phyloP scores from a whole-genome alignment of 2,329 filamentous ascomycete genomes.

The Alternaria hordeiaustralica region DNA sequence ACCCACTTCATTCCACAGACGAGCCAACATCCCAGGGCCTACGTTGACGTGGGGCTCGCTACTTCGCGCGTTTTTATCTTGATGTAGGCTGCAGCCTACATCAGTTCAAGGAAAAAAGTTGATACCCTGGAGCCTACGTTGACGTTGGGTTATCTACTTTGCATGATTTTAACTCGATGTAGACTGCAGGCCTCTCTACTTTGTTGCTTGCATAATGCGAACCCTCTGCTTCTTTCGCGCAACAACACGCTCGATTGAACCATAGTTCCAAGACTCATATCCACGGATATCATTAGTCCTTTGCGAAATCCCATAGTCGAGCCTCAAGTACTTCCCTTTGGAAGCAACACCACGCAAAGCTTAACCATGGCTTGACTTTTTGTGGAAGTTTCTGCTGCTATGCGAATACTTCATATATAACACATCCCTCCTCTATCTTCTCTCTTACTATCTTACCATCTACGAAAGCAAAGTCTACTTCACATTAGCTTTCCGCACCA shows the following conservation, averaged over 20 bases:
- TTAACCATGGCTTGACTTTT: not conserved
- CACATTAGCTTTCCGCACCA: not conserved
- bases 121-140: not conserved
- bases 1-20: not conserved
- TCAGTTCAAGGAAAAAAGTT: not conserved
- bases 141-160: not conserved
- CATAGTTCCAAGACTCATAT: not conserved
- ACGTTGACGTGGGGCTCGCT: not conserved
- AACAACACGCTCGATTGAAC: not conserved
- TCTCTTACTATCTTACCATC: not conserved
- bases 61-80: not conserved
- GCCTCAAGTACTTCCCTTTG: not conserved
- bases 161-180: not conserved
- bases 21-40: not conserved
- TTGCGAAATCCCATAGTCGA: not conserved
- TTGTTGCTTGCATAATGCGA: not conserved
- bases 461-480: not conserved
- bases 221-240: not conserved
- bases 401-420: not conserved
- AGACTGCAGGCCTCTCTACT: not conserved
- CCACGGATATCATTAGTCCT: accelerated
- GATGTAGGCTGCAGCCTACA: not conserved
- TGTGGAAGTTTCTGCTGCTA: not conserved
- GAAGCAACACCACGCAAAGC: accelerated
- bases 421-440: not conserved